These are phyloP conservation scores for Coniochaeta hoffmannii DNA, from an alignment of 2,329 filamentous ascomycete species.

Conservation along the genomic window DNA sequence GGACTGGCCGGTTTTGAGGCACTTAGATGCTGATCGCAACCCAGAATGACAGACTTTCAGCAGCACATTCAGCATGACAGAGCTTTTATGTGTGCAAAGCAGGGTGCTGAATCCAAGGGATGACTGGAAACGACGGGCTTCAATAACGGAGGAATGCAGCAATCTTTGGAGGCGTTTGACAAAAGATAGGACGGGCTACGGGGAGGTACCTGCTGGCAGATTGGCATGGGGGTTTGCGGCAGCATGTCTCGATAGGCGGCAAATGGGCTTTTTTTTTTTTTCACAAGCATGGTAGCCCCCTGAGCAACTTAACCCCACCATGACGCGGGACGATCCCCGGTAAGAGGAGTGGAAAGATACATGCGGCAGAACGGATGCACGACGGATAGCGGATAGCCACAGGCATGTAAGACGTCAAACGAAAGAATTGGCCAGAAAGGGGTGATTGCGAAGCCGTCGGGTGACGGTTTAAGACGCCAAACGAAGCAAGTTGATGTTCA, in stretches of 20 bases:
- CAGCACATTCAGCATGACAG: too few species aligned
- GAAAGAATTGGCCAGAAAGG: not conserved
- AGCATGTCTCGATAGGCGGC: not conserved
- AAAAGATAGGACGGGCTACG: not conserved
- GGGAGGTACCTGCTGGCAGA: not conserved
- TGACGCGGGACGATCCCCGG: slow-evolving; percentile 1
- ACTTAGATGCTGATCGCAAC: not conserved
- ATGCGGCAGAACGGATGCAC: not conserved
- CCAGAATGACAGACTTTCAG: not conserved
- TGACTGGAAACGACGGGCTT: not conserved
- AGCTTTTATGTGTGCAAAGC: too few species aligned
- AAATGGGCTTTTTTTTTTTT: not conserved
- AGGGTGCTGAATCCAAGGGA: not conserved
- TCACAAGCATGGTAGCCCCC: not conserved
- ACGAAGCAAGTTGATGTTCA: not conserved
- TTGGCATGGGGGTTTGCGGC: not conserved
- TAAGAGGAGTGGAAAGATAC: not conserved
- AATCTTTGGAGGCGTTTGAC: not conserved
- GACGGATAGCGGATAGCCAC: not conserved
- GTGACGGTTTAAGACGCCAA: not conserved
- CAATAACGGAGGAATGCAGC: not conserved
- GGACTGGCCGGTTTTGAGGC: not conserved
- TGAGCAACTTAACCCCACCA: not conserved
- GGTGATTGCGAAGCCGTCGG: not conserved
- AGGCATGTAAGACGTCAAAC: not conserved